Evolutionary conservation across 78 protist genomes (phyloP), one percentile per base, ranked within the genome.

Genomic region (Bodo saltans): DNA sequence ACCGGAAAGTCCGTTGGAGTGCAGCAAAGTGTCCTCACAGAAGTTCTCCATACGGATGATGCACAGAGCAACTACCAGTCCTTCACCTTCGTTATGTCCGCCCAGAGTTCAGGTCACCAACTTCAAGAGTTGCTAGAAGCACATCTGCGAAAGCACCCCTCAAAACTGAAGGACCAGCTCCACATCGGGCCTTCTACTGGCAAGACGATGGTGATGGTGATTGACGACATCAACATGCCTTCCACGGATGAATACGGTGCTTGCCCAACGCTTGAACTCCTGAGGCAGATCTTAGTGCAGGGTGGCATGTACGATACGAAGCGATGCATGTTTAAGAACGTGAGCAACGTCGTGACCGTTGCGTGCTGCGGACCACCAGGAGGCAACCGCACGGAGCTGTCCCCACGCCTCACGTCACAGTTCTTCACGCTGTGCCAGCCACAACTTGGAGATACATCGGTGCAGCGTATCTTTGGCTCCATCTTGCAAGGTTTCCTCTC

Each of bases 181-280:
- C 21, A 1, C 23, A 4, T 79, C 29, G n/a, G 12, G 68, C 88
- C 87, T 27, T 89, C 92, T 34, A 87, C 92, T 33, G 53, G 78
- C 1, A 92, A 90, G 42, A 83, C 70, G 86, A 33, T 79, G 41
- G 39, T 85, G 40, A 0, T 83, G n/a, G 88, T 93, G 60, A 78
- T 93, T 72, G 96, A 93, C 74, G 96, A 93, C 85, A n/a, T 90
- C 75, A 91, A 93, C 90, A 91, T 93, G 94, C 96, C 96, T 11
- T 41, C 35, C 42, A 73, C 71, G n/a, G 94, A 89, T 67, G 39
- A 40, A 68, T 89, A 74, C 35, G 94, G 92, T 38, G 92, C 96
- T 4, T 92, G 88, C 78, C 96, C 94, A 17, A 89, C 96, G 30
- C 2, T 91, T 27, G 96, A 91, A 74, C 70, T 91, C 41, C 39